phyloP scores from a whole-genome alignment of 768 basidiomycete genomes.

The Sarcomyxa edulis region DNA sequence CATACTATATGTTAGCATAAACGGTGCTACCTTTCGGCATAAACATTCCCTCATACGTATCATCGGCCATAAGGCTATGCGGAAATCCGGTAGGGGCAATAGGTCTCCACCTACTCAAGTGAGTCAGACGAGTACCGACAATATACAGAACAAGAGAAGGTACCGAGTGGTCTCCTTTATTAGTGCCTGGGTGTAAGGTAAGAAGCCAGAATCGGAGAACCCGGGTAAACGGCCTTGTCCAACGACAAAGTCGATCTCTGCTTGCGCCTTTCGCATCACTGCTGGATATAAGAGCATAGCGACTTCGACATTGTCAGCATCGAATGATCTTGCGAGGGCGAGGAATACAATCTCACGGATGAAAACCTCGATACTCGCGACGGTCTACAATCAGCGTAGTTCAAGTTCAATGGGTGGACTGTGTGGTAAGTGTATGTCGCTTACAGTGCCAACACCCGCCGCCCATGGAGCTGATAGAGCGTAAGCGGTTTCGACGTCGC shows the following conservation, averaged over 20 bases:
- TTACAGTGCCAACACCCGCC: constrained; percentile 39
- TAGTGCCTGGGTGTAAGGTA: constrained; percentile 31
- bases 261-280: constrained; percentile 32
- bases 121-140: no score
- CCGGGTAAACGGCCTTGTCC: constrained; percentile 31
- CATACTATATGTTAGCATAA: constrained; percentile 29
- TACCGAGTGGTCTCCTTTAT: constrained; percentile 36
- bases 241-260: constrained; percentile 31
- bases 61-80: constrained; percentile 31
- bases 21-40: constrained; percentile 32
- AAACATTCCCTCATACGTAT: constrained; percentile 32
- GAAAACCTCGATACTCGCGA: constrained; percentile 25
- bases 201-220: constrained; percentile 25
- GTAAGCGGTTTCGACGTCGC: constrained; percentile 39
- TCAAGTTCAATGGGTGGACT: no score
- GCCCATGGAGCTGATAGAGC: constrained; percentile 39
- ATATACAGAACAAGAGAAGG: no score
- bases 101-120: constrained; percentile 31
- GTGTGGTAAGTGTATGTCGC: not conserved
- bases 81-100: constrained; percentile 28
- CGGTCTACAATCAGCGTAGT: constrained; percentile 18
- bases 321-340: no score
- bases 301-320: no score
- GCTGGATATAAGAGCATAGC: constrained; percentile 33
- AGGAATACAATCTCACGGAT: no score